Evolutionary conservation across 495 filamentous ascomycete genomes (phyloP), one percentile per base, ranked within the genome.

Genomic region (Daldinia bambusicola): DNA sequence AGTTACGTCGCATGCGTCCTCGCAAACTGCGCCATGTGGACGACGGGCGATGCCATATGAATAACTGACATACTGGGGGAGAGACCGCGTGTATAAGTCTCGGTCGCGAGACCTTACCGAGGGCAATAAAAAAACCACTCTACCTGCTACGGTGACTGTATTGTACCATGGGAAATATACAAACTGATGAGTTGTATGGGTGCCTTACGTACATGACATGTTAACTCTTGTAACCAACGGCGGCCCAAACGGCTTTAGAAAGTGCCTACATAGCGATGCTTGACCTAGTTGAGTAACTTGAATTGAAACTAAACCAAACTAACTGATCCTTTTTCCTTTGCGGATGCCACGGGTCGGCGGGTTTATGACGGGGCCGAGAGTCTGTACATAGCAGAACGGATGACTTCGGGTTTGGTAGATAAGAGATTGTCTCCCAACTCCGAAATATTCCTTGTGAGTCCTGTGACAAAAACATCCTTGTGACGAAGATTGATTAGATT

Each of bases 1-100:
- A 45, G 61, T 41, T 66, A 41, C 52, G 66, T 69, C 45, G 62
- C 70, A 73, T 66, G 45, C 66, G 62, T 69, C 52, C 50, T 65
- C 16, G 48, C 53, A 45, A 62, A 58, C 65, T 66, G 61, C 70
- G 66, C 70, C 66, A 69, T 73, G 70, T 68, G 65, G 50, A 68
- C 65, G 16, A 59, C 20, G 56, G 20, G 6, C 37, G 37, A 31
- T 32, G 5, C 37, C 22, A 51, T 32, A 59, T 53, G 53, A 62
- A 37, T 45, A 52, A 59, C 43, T 48, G 62, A 37, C 37, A 52
- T 65, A 62, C 55, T 57, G 56, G 53, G 55, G 59, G 61, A 26
- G 56, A 67, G 31, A 58, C 61, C 56, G 70, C 55, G 61, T 68
- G 58, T 69, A 61, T 55, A 56, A 56, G 13, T 45, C 16, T 68